phyloP scores from a whole-genome alignment of 2,329 filamentous ascomycete species.

The Aspergillus floridensis region DNA sequence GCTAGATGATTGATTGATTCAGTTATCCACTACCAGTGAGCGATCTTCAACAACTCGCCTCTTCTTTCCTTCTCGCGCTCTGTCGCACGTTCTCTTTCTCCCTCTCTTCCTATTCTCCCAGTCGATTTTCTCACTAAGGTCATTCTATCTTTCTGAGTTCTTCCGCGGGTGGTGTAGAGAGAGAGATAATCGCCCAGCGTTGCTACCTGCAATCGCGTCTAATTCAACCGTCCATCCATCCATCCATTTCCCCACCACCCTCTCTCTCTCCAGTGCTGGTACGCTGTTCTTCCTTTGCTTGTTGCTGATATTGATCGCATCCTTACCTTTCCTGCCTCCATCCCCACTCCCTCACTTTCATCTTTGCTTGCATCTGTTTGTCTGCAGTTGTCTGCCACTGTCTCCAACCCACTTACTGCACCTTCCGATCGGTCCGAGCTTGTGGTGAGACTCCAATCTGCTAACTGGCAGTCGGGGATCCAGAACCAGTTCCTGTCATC shows the following conservation, averaged over 20 bases:
- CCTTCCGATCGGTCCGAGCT: conserved; percentile 19
- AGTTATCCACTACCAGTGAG: conserved; percentile 15
- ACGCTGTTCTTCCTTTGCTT: conserved; percentile 19
- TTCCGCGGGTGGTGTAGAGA: background rate
- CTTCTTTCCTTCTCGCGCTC: conserved; percentile 11
- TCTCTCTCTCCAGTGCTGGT: conserved; percentile 17
- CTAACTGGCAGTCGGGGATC: conserved; percentile 16
- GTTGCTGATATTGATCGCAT: conserved; percentile 12
- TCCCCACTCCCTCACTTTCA: conserved; percentile 12
- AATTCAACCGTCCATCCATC: background rate
- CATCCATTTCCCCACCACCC: background rate
- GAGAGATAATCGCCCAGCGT: too few relatives aligned
- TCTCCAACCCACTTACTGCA: conserved; percentile 2
- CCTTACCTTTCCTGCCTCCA: conserved; percentile 9
- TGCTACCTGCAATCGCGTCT: background rate
- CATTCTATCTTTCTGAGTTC: conserved; percentile 5
- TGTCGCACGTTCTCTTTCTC: conserved; percentile 10
- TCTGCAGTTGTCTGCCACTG: background rate
- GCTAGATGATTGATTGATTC: background rate
- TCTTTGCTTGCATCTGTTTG: conserved; percentile 15
- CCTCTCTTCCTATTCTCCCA: conserved; percentile 9
- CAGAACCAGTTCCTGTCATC: conserved; percentile 8
- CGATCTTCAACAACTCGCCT: conserved; percentile 25
- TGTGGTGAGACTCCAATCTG: conserved; percentile 20
- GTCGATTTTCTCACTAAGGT: conserved; percentile 6